Percentiles rank a stretch among this genome's conserved stretches.
These are phyloP conservation scores for Citropsis articulata DNA, from an alignment of 345 rosid genomes.

Conservation along the genomic window DNA sequence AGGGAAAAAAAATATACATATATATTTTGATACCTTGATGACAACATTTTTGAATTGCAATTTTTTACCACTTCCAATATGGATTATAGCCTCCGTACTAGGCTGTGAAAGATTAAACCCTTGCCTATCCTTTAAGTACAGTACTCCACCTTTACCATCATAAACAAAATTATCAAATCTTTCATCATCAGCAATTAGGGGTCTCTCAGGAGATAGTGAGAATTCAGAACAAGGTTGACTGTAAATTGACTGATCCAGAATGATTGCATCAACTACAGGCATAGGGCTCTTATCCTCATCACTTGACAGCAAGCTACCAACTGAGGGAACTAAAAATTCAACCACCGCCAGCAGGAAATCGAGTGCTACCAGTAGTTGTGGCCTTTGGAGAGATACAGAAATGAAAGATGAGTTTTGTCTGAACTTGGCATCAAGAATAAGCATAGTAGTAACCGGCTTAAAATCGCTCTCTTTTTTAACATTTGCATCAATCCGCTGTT, in stretches of 20 bases:
- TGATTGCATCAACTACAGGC: slow-evolving; percentile 53
- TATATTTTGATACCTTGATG: slow-evolving; percentile 51
- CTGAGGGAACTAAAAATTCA: slow-evolving; percentile 88
- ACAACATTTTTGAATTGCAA: slow-evolving; percentile 81
- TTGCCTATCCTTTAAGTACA: slow-evolving; percentile 68
- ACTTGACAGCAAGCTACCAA: slow-evolving; percentile 61
- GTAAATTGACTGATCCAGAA: slow-evolving; percentile 60
- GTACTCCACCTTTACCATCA: slow-evolving; percentile 86
- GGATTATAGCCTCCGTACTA: slow-evolving; percentile 69
- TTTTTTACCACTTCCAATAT: slow-evolving; percentile 73
- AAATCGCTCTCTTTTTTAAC: slow-evolving; percentile 30
- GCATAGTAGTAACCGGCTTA: slow-evolving; percentile 78
- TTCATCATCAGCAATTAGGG: slow-evolving; percentile 83
- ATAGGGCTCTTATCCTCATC: slow-evolving; percentile 59
- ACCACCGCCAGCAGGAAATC: slow-evolving; percentile 91
- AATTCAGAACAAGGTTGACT: slow-evolving; percentile 60
- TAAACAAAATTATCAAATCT: slow-evolving; percentile 66
- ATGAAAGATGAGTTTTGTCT: slow-evolving; percentile 55
- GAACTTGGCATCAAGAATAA: slow-evolving; percentile 85
- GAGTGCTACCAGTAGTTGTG: slow-evolving; percentile 91
- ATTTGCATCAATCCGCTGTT: slow-evolving; percentile 34
- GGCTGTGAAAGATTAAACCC: slow-evolving; percentile 60
- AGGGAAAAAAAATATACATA: neutral
- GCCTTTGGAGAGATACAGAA: slow-evolving; percentile 78
- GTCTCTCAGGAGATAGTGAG: slow-evolving; percentile 72